Conservation (phyloP, 2,329 filamentous ascomycete genomes). For the Phyllosticta paracitricarpa region DNA sequence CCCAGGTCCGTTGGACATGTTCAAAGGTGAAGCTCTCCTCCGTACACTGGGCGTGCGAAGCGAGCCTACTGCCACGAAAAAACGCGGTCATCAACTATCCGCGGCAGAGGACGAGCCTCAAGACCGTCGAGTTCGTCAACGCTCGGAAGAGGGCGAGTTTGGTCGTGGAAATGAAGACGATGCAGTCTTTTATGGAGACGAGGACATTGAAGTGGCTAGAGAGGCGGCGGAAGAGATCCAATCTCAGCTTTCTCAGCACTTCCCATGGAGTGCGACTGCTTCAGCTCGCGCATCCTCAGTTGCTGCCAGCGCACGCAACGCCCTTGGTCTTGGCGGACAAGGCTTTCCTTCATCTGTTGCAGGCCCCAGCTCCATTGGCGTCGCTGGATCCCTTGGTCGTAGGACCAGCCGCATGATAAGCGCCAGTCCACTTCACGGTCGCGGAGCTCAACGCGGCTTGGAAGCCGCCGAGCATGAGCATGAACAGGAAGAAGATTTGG, state of each 20-base stretch:
- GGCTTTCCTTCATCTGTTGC: constrained; percentile 26
- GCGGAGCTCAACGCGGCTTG: constrained; percentile 26
- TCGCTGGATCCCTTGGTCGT: constrained; percentile 23
- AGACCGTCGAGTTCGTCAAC: constrained; percentile 24
- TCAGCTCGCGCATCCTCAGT: constrained; percentile 43
- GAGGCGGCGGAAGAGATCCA: constrained; percentile 56
- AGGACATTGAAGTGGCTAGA: constrained; percentile 59
- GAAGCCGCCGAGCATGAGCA: constrained; percentile 14
- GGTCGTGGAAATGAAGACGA: constrained; percentile 17
- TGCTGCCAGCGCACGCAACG: constrained; percentile 33
- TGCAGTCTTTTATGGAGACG: constrained; percentile 13
- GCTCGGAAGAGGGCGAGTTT: constrained; percentile 22
- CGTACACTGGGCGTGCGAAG: constrained; percentile 33
- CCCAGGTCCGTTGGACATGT: constrained; percentile 45
- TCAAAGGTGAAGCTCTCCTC: constrained; percentile 47
- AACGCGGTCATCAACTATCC: constrained; percentile 26
- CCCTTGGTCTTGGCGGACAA: constrained; percentile 18
- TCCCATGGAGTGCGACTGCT: constrained; percentile 58
- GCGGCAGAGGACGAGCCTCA: constrained; percentile 22
- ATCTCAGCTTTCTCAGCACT: constrained; percentile 54
- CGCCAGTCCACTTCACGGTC: constrained; percentile 51
- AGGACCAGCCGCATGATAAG: constrained; percentile 45
- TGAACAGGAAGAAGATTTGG: constrained; percentile 19
- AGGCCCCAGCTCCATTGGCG: constrained; percentile 20
- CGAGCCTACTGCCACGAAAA: constrained; percentile 15